phyloP scores from a whole-genome alignment of 2,329 filamentous ascomycete genomes.

The Colletotrichum falcatum region DNA sequence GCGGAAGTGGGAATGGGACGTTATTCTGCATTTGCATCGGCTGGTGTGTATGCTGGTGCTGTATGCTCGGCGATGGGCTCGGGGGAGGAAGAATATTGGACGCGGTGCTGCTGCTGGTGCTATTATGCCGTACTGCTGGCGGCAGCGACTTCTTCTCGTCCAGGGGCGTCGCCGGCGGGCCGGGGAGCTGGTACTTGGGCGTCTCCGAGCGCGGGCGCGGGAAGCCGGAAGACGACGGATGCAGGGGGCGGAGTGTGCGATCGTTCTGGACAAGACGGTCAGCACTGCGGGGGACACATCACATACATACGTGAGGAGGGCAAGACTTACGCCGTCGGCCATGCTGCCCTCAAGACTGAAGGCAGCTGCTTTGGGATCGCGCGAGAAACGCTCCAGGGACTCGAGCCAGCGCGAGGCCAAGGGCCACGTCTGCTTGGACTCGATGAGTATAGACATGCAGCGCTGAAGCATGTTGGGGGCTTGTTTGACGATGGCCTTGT shows the following conservation, averaged over 20 bases:
- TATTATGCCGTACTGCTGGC: constrained; percentile 9
- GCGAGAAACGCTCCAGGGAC: constrained; percentile 60
- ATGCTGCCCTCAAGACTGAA: constrained; percentile 60
- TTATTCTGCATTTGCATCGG: constrained; percentile 23
- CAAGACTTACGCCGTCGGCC: constrained; percentile 56
- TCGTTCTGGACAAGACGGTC: constrained; percentile 45
- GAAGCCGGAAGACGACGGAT: constrained; percentile 40
- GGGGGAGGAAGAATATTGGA: constrained; percentile 44
- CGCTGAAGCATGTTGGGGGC: constrained; percentile 61
- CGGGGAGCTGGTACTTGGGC: constrained; percentile 29
- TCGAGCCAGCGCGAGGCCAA: constrained; percentile 65
- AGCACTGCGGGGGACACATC: background rate
- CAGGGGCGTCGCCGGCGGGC: constrained; percentile 29
- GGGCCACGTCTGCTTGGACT: constrained; percentile 65
- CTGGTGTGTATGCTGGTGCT: constrained; percentile 31
- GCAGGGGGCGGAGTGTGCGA: constrained; percentile 46
- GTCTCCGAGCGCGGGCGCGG: constrained; percentile 40
- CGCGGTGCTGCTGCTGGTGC: constrained; percentile 29
- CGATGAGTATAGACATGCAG: constrained; percentile 59
- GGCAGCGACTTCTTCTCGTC: constrained; percentile 30
- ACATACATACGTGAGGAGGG: background rate
- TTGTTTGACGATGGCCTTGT: constrained; percentile 53
- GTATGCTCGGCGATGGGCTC: constrained; percentile 27
- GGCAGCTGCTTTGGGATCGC: constrained; percentile 55
- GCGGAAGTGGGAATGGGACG: constrained; percentile 26